phyloP scores from a whole-genome alignment of 2,329 filamentous ascomycete species.

The Fusarium sp. region DNA sequence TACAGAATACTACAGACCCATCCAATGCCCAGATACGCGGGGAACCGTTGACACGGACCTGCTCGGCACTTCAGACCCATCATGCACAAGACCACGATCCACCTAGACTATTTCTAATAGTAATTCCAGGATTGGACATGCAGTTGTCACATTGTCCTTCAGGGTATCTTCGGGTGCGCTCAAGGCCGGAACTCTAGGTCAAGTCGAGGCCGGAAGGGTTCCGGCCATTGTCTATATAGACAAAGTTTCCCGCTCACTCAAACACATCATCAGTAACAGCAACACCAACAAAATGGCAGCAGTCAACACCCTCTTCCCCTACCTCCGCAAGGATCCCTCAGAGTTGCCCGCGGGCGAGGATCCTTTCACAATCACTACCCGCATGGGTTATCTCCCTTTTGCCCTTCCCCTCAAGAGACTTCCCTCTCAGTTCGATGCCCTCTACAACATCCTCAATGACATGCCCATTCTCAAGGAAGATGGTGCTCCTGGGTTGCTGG shows the following conservation, averaged over 20 bases:
- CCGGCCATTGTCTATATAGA: slow-evolving; percentile 38
- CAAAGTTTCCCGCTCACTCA: background rate
- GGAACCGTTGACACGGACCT: background rate
- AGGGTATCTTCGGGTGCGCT: slow-evolving; percentile 30
- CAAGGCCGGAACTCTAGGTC: background rate
- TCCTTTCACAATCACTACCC: slow-evolving; percentile 36
- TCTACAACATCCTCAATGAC: slow-evolving; percentile 29
- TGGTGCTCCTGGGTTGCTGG: slow-evolving; percentile 23
- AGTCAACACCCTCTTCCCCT: slow-evolving; percentile 34
- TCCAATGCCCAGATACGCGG: background rate
- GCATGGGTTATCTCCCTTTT: slow-evolving; percentile 31
- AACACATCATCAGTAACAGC: background rate
- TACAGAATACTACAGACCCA: background rate
- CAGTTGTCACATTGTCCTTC: slow-evolving; percentile 3
- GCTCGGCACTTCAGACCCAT: background rate
- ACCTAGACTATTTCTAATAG: slow-evolving; percentile 31
- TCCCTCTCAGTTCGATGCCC: slow-evolving; percentile 31
- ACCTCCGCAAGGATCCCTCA: slow-evolving; percentile 34
- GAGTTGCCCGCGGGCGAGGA: slow-evolving; percentile 31
- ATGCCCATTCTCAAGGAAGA: slow-evolving; percentile 37
- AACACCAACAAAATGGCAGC: slow-evolving; percentile 28
- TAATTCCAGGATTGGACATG: slow-evolving; percentile 16
- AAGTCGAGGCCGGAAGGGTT: slow-evolving; percentile 24
- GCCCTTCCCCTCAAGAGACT: slow-evolving; percentile 29
- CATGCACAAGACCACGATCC: slow-evolving; percentile 12